Conservation (phyloP, 2,329 filamentous ascomycete species). For the Colletotrichum sp. region DNA sequence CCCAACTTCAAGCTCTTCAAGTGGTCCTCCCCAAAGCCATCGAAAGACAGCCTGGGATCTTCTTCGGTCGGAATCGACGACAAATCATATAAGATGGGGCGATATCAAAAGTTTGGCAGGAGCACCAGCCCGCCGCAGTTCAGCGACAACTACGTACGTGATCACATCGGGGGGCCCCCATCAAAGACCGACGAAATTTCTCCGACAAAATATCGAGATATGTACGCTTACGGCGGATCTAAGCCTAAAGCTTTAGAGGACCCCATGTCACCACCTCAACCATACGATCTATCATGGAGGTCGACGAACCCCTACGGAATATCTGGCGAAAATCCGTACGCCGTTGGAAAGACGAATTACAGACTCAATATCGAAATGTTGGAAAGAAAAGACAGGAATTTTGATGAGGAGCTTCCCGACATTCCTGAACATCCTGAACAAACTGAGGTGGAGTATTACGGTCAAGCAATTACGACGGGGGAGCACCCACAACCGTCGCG, state of each 20-base stretch:
- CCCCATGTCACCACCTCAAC: background rate
- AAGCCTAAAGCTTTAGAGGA: background rate
- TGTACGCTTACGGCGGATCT: background rate
- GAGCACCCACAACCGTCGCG: background rate
- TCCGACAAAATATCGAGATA: background rate
- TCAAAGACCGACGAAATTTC: background rate
- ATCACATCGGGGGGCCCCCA: background rate
- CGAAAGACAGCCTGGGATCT: background rate
- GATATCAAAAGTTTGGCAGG: background rate
- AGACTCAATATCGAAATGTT: slow-evolving; percentile 8
- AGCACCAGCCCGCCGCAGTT: background rate
- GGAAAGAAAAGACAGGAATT: background rate
- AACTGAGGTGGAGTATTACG: background rate
- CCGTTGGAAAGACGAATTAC: slow-evolving; percentile 9
- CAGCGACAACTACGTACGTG: slow-evolving; percentile 10
- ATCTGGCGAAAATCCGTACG: background rate
- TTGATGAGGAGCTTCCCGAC: background rate
- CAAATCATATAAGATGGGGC: background rate
- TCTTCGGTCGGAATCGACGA: background rate
- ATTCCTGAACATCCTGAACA: background rate
- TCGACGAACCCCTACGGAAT: slow-evolving; percentile 10
- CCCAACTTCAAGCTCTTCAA: background rate
- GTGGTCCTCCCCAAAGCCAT: background rate
- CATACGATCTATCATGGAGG: slow-evolving; percentile 10
- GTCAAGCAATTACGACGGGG: background rate